Evolutionary conservation across 2,329 filamentous ascomycete genomes (phyloP).

Genomic region (Salinomyces thailandicus): DNA sequence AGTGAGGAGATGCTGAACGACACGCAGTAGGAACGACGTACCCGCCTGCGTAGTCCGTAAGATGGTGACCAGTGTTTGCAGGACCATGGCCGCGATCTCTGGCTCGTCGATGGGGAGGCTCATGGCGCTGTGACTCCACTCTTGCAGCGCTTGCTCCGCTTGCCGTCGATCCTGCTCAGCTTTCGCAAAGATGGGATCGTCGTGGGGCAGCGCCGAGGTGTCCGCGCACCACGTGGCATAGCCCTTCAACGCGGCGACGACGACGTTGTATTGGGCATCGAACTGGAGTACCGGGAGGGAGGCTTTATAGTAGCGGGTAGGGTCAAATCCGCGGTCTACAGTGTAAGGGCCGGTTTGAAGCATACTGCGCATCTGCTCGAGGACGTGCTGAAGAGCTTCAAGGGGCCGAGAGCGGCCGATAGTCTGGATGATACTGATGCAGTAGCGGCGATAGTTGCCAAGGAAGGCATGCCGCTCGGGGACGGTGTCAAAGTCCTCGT

Average conservation of each 20-base stretch:
- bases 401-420: constrained; percentile 73
- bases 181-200: constrained; percentile 39
- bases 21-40: constrained; percentile 64
- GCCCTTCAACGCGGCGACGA: constrained; percentile 80
- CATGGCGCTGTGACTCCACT: constrained; percentile 63
- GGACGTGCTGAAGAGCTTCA: constrained; percentile 78
- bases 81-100: constrained; percentile 22
- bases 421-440: constrained; percentile 73
- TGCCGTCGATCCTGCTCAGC: constrained; percentile 52
- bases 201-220: constrained; percentile 26
- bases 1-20: constrained; percentile 82
- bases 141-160: constrained; percentile 30
- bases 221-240: constrained; percentile 62
- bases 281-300: constrained; percentile 65
- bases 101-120: constrained; percentile 55
- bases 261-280: constrained; percentile 80
- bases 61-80: constrained; percentile 22
- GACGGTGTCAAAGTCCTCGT: constrained; percentile 89
- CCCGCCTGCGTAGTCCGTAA: constrained; percentile 19
- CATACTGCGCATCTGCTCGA: constrained; percentile 65
- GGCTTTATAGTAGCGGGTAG: constrained; percentile 47
- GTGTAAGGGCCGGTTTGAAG: constrained; percentile 63
- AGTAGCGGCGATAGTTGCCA: constrained; percentile 89
- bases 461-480: constrained; percentile 92
- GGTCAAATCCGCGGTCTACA: constrained; percentile 53